Percentiles rank a stretch among this genome's conserved stretches.
Conservation (phyloP, 1,284 basidiomycete species). For the Takashimella koratensis region DNA sequence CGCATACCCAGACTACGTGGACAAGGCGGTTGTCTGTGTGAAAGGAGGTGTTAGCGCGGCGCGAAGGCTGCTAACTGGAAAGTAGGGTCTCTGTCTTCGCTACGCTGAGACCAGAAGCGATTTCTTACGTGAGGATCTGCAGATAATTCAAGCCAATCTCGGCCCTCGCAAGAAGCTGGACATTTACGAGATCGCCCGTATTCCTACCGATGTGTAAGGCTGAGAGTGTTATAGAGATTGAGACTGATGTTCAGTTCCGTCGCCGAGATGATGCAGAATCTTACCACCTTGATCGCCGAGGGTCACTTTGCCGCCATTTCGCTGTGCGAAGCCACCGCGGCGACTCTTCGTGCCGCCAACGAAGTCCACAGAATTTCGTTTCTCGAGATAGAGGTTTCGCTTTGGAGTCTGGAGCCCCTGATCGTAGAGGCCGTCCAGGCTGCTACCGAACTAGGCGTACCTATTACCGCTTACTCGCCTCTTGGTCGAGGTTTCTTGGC, state of each 20-base stretch:
- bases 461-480: conserved; percentile 58
- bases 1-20: conserved; percentile 53
- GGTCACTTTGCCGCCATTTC: conserved; percentile 8
- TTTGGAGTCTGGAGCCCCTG: conserved; percentile 52
- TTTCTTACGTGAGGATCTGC: no score
- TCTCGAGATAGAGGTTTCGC: conserved; percentile 55
- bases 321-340: conserved; percentile 5
- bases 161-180: no score
- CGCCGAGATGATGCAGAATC: conserved; percentile 8
- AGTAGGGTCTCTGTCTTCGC: no score
- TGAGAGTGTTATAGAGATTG: no score
- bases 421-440: conserved; percentile 35
- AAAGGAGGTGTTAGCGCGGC: conserved; percentile 47
- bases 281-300: conserved; percentile 7
- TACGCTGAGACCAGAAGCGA: no score
- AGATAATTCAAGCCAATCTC: no score
- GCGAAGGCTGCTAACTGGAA: neutral
- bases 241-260: no score
- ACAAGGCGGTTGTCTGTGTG: conserved; percentile 52
- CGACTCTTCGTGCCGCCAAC: conserved; percentile 5
- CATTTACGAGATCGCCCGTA: no score
- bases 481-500: conserved; percentile 59
- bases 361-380: conserved; percentile 50
- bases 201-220: no score
- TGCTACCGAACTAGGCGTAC: conserved; percentile 52